Evolutionary conservation across 257 asterid genomes (phyloP).

Genomic region (Salvia miltiorrhiza): DNA sequence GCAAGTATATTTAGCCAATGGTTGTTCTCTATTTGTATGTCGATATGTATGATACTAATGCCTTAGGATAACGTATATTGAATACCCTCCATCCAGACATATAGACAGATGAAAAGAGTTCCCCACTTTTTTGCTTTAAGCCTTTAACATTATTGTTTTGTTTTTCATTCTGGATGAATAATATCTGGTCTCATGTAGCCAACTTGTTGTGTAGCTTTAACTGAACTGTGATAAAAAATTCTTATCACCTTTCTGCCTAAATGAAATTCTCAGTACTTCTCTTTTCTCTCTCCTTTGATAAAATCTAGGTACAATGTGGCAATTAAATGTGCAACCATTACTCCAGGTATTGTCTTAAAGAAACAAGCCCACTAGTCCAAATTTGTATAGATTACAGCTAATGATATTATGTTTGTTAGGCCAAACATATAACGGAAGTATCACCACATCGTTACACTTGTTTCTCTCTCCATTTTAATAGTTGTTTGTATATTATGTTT

Average conservation of each 20-base stretch:
- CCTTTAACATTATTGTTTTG: no score
- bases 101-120: not conserved
- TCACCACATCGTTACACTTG: slow-evolving; percentile 2
- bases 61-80: not conserved
- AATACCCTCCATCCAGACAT: not conserved
- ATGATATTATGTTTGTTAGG: slow-evolving; percentile 9
- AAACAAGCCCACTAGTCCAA: slow-evolving; percentile 11
- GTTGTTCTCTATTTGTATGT: not conserved
- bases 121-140: not conserved
- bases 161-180: slow-evolving; percentile 6
- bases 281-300: slow-evolving; percentile 10
- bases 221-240: not conserved
- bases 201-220: not conserved
- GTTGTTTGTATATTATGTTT: slow-evolving; percentile 6
- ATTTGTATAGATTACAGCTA: not conserved
- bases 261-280: slow-evolving; percentile 9
- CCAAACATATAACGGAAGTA: not conserved
- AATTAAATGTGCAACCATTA: slow-evolving; percentile 82
- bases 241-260: not conserved
- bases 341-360: slow-evolving; percentile 56
- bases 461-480: not conserved
- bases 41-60: not conserved
- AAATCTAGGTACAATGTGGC: slow-evolving; percentile 75
- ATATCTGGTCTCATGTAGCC: not conserved
- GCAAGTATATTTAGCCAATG: no score